Conservation (phyloP, 768 basidiomycete genomes). For the Ephemerocybe angulata region DNA sequence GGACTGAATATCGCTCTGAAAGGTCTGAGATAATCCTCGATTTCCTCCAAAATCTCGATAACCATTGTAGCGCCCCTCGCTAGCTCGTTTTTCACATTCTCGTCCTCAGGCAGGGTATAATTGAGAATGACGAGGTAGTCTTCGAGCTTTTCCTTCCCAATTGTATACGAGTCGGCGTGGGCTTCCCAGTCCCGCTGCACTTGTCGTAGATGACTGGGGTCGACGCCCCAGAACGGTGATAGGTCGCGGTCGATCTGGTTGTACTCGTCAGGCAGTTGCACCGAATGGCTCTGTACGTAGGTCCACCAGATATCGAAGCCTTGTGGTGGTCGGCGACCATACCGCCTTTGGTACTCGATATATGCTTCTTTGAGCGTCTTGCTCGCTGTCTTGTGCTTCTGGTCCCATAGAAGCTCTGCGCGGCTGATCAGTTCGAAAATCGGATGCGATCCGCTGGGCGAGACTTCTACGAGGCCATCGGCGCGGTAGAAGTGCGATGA, state of each 20-base stretch:
- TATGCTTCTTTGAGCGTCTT: constrained; percentile 74
- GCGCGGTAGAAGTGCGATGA: constrained; percentile 29
- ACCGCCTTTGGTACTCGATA: constrained; percentile 71
- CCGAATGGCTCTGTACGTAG: constrained; percentile 56
- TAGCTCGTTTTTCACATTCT: constrained; percentile 21
- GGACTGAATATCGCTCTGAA: constrained; percentile 53
- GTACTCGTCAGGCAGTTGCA: constrained; percentile 82
- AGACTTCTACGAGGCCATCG: constrained; percentile 41
- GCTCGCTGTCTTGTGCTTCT: constrained; percentile 62
- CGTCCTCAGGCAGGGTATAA: constrained; percentile 21
- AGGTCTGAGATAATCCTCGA: constrained; percentile 39
- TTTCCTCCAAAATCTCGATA: constrained; percentile 37
- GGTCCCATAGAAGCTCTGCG: constrained; percentile 64
- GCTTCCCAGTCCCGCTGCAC: constrained; percentile 36
- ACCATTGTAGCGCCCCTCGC: constrained; percentile 27
- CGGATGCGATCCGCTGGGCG: constrained; percentile 54
- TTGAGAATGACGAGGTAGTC: constrained; percentile 26
- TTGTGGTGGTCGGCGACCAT: constrained; percentile 68
- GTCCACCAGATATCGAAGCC: constrained; percentile 71
- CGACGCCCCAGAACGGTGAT: constrained; percentile 73
- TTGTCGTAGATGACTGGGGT: constrained; percentile 32
- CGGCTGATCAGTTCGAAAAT: constrained; percentile 72
- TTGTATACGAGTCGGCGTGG: constrained; percentile 35
- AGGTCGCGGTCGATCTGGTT: constrained; percentile 70
- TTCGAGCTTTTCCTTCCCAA: constrained; percentile 31